A percentile compares a stretch with the other conserved stretches of the same genome.
phyloP scores from a whole-genome alignment of 805 yeast genomes.

The Tetrapisispora pingtungensis region DNA sequence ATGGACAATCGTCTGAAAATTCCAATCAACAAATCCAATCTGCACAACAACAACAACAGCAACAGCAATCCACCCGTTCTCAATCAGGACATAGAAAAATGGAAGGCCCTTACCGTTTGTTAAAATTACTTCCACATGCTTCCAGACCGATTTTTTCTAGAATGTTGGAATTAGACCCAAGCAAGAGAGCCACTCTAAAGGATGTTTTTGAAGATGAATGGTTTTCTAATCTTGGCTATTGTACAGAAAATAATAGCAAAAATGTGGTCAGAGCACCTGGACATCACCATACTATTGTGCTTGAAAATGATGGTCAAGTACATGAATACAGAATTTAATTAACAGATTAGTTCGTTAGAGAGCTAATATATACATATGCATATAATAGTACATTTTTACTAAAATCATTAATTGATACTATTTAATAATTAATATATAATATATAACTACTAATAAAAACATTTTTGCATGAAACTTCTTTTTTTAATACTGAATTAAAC shows the following conservation, averaged over 20 bases:
- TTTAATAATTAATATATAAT: no score
- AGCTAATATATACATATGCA: not conserved
- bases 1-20: not conserved
- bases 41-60: not conserved
- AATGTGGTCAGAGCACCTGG: conserved; percentile 35
- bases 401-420: no score
- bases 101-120: conserved; percentile 73
- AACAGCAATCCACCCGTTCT: not conserved
- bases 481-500: no score
- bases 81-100: conserved; percentile 22
- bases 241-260: conserved; percentile 41
- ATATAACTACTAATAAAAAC: not conserved
- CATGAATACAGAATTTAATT: conserved; percentile 1
- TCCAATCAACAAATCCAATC: not conserved
- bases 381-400: not conserved
- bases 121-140: conserved; percentile 76
- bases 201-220: conserved; percentile 62
- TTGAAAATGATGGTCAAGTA: conserved; percentile 25
- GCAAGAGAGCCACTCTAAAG: conserved; percentile 51
- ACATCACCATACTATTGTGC: conserved; percentile 43
- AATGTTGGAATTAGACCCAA: conserved; percentile 55
- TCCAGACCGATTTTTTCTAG: conserved; percentile 63
- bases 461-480: not conserved
- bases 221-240: conserved; percentile 51
- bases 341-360: no score